These are phyloP conservation scores for Papilionanthe hybrid DNA, from an alignment of 116 monocot species.

Conservation along the genomic window DNA sequence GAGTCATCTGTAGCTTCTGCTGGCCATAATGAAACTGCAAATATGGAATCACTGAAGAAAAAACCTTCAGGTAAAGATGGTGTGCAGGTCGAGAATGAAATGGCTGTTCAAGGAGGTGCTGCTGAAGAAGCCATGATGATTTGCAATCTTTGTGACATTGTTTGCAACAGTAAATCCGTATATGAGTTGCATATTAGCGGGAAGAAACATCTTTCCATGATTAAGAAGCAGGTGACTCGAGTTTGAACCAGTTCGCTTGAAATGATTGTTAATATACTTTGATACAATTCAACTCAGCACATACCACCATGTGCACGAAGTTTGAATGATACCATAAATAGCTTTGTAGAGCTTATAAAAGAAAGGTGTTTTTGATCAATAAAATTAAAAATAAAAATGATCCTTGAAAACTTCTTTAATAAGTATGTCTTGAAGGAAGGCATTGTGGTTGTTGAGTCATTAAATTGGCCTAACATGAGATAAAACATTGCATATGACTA, in stretches of 20 bases:
- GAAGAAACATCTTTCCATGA: slow-evolving; percentile 39
- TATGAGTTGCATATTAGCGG: slow-evolving; percentile 39
- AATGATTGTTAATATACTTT: too few species aligned
- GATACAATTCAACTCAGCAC: too few species aligned
- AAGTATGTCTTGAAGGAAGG: too few species aligned
- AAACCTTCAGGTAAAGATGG: slow-evolving; percentile 12
- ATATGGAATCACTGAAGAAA: not conserved
- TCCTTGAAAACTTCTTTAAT: too few species aligned
- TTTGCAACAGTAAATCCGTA: slow-evolving; percentile 43
- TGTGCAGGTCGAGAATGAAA: slow-evolving; percentile 30
- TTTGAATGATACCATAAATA: too few species aligned
- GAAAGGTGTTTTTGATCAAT: too few species aligned
- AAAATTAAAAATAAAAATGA: too few species aligned
- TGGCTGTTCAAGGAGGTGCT: slow-evolving; percentile 31
- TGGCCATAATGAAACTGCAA: not conserved
- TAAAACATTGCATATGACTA: too few species aligned
- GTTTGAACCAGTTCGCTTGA: not conserved
- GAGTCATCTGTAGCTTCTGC: slow-evolving; percentile 8
- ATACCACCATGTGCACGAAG: too few species aligned
- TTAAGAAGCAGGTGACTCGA: slow-evolving; percentile 23
- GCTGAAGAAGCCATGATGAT: slow-evolving; percentile 14
- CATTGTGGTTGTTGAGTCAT: too few species aligned
- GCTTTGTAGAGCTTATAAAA: too few species aligned
- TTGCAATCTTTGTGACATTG: slow-evolving; percentile 22
- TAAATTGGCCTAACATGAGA: too few species aligned